Evolutionary conservation across 768 basidiomycete genomes (phyloP).

Genomic region (Trametes villosa): DNA sequence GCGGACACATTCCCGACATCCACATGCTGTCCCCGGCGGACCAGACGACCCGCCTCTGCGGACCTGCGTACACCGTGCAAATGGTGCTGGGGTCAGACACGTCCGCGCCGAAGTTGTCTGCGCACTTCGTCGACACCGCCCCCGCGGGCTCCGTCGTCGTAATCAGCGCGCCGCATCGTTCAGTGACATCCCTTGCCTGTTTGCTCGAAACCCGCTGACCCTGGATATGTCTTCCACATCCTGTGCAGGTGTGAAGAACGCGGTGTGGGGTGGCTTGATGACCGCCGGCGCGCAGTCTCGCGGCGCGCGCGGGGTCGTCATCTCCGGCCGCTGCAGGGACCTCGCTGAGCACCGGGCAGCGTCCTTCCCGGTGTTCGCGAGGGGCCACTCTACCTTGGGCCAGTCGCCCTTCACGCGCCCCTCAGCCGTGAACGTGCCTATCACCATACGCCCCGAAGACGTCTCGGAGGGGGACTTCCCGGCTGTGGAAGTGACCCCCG

Average conservation of each 20-base stretch:
- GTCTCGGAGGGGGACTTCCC: constrained; percentile 48
- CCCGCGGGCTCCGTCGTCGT: constrained; percentile 69
- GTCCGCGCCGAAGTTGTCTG: constrained; percentile 61
- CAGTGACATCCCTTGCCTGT: constrained; percentile 29
- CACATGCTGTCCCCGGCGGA: constrained; percentile 54
- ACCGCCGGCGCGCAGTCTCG: constrained; percentile 80
- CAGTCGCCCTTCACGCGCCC: constrained; percentile 85
- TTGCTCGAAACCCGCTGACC: background rate
- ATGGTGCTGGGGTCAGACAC: constrained; percentile 69
- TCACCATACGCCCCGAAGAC: constrained; percentile 48
- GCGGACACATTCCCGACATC: constrained; percentile 84
- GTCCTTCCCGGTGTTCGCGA: constrained; percentile 81
- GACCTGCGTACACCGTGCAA: constrained; percentile 86
- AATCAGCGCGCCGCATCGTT: constrained; percentile 75
- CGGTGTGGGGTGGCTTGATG: constrained; percentile 94
- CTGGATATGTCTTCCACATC: background rate
- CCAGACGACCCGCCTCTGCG: constrained; percentile 53
- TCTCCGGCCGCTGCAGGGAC: constrained; percentile 87
- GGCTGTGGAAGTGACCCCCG: constrained; percentile 63
- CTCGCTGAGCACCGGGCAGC: constrained; percentile 72
- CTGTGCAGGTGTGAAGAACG: constrained; percentile 65
- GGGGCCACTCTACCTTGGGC: constrained; percentile 83
- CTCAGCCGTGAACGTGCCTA: constrained; percentile 70
- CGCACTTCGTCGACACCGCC: constrained; percentile 85
- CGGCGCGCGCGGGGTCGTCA: constrained; percentile 72